Evolutionary conservation across 75 land plant genomes (phyloP).

Genomic region (Pinus tabuliformis): DNA sequence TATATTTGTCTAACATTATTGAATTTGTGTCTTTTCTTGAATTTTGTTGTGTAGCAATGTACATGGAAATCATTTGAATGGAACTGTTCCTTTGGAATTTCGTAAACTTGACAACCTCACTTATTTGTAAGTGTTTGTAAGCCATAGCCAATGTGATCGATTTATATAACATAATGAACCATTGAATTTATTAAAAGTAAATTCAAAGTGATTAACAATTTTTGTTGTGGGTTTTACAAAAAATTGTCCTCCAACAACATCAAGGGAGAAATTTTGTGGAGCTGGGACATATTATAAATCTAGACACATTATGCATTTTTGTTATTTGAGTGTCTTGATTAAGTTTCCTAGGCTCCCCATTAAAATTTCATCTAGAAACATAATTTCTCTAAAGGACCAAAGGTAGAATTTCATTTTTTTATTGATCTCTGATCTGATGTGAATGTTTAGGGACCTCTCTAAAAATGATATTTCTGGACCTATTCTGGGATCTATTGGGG

Average conservation of each 20-base stretch:
- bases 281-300: constrained; percentile 78
- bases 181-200: neutral
- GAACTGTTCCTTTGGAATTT: constrained; percentile 72
- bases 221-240: constrained; percentile 22
- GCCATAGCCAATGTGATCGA: neutral
- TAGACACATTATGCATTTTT: constrained; percentile 70
- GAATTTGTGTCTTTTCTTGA: neutral
- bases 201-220: neutral
- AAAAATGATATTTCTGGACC: constrained; percentile 65
- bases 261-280: constrained; percentile 79
- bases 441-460: constrained; percentile 64
- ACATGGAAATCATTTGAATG: constrained; percentile 73
- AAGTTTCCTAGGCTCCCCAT: neutral
- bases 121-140: constrained; percentile 63
- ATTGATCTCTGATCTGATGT: neutral
- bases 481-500: constrained; percentile 81
- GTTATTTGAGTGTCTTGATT: neutral
- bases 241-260: constrained; percentile 78
- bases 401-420: neutral
- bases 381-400: neutral
- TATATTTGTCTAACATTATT: neutral
- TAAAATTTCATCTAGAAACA: neutral
- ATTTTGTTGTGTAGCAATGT: constrained; percentile 38
- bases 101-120: constrained; percentile 83
- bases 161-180: neutral